A percentile compares a stretch with the other conserved stretches of the same genome.
phyloP scores from a whole-genome alignment of 371 early-diverging fungal genomes.

The Entomophthora muscae region DNA sequence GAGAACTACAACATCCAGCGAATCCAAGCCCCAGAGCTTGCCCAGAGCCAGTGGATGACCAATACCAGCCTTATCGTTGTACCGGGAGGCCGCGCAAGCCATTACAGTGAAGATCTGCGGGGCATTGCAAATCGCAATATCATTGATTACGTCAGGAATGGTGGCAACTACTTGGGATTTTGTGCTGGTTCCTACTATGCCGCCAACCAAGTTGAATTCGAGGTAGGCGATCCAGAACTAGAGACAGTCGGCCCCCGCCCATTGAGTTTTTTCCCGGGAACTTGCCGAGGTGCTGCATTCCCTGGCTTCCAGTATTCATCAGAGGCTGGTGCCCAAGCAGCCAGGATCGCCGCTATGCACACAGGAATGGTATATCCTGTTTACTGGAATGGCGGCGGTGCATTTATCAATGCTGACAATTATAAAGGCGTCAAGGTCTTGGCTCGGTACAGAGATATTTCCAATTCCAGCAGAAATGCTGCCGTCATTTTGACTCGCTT shows the following conservation, averaged over 20 bases:
- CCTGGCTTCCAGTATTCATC: conserved; percentile 66
- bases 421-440: no score
- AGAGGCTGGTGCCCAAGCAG: conserved; percentile 38
- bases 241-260: conserved; percentile 56
- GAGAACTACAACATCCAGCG: conserved; percentile 65
- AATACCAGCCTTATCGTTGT: conserved; percentile 66
- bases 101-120: conserved; percentile 48
- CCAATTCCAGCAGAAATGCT: no score
- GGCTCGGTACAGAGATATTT: no score
- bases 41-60: conserved; percentile 67
- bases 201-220: conserved; percentile 49
- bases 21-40: conserved; percentile 49
- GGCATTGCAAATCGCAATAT: conserved; percentile 41
- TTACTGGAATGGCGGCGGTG: no score
- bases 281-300: conserved; percentile 52
- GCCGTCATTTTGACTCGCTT: no score
- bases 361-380: neutral
- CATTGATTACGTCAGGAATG: conserved; percentile 43
- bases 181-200: conserved; percentile 91
- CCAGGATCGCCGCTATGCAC: conserved; percentile 8
- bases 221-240: conserved; percentile 37
- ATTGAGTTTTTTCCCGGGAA: conserved; percentile 48
- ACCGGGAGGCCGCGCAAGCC: conserved; percentile 79
- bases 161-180: conserved; percentile 79
- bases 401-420: no score